Evolutionary conservation across 169 alveolate genomes (phyloP).

Genomic region (Plasmodium gonderi): DNA sequence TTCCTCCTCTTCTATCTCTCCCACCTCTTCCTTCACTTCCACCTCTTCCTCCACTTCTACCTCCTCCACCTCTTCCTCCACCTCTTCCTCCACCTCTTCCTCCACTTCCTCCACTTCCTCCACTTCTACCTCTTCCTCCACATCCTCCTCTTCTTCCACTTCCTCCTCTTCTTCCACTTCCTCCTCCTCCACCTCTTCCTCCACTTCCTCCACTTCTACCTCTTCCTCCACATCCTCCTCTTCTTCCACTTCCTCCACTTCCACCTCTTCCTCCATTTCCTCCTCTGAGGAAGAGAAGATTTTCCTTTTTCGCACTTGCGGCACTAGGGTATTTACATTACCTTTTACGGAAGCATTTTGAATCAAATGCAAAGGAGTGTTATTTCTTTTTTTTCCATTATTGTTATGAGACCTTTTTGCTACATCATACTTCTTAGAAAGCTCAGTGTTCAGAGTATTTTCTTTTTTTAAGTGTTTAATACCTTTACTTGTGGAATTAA

Average conservation of each 20-base stretch:
- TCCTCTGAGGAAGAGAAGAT: slow-evolving; percentile 30
- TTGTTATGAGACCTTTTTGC: not conserved
- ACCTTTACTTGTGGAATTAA: not conserved
- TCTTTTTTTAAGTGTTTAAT: not conserved
- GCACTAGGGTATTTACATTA: not conserved
- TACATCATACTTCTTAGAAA: not conserved
- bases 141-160: slow-evolving; percentile 18
- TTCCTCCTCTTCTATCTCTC: not conserved
- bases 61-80: not conserved
- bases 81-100: slow-evolving; percentile 8
- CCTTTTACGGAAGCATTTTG: not conserved
- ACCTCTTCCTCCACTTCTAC: slow-evolving; percentile 2
- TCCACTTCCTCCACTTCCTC: slow-evolving; percentile 13
- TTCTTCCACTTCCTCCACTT: not conserved
- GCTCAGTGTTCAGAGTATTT: not conserved
- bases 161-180: slow-evolving; percentile 29
- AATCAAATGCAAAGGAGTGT: not conserved
- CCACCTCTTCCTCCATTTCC: slow-evolving; percentile 4
- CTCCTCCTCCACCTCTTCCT: slow-evolving; percentile 14
- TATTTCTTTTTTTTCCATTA: not conserved
- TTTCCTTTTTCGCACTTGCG: not conserved
- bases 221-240: not conserved
- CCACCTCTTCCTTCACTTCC: not conserved
- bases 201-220: not conserved
- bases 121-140: slow-evolving; percentile 19